A percentile compares a stretch with the other conserved stretches of the same genome.
These are phyloP conservation scores for Blastobotrys raffinosifermentans DNA, from an alignment of 1,139 yeast genomes.

Conservation along the genomic window DNA sequence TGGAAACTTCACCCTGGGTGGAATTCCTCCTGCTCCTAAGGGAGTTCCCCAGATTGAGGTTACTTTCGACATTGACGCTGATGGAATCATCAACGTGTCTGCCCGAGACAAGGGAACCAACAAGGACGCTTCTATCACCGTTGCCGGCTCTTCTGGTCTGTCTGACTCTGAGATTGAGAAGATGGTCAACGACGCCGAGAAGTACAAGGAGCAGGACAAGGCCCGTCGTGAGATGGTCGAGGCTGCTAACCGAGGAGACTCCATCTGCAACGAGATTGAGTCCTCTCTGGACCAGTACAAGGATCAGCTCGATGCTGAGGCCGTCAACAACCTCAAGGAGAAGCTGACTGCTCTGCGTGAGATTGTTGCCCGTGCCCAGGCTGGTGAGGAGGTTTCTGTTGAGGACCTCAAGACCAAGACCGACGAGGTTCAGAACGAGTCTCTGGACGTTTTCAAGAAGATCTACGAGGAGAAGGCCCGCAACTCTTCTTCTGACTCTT, in stretches of 20 bases:
- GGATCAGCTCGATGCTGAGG: conserved; percentile 83
- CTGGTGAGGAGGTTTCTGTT: conserved; percentile 81
- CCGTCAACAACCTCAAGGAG: conserved; percentile 79
- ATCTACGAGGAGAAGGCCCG: conserved; percentile 72
- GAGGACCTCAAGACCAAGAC: conserved; percentile 86
- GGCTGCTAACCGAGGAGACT: conserved; percentile 95
- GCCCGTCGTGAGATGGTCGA: conserved; percentile 93
- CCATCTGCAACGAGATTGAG: conserved; percentile 94
- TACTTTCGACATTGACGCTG: conserved; percentile 95
- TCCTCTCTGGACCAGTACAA: conserved; percentile 89
- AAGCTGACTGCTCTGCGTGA: conserved; percentile 79
- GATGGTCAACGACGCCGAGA: conserved; percentile 98
- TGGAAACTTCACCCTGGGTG: conserved; percentile 94
- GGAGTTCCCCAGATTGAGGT: conserved; percentile 99
- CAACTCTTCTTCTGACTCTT: conserved; percentile 16
- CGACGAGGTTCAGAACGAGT: conserved; percentile 88
- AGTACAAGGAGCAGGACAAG: conserved; percentile 94
- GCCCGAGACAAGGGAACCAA: conserved; percentile 98
- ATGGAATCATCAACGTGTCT: conserved; percentile 97
- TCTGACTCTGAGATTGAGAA: conserved; percentile 95
- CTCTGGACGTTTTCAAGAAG: conserved; percentile 91
- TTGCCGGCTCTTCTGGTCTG: conserved; percentile 97
- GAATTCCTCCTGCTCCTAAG: conserved; percentile 97
- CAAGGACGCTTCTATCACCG: conserved; percentile 98
- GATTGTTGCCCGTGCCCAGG: conserved; percentile 86